phyloP scores from a whole-genome alignment of 192 early-diverging fungal species.

The Coemansia brasiliensis region DNA sequence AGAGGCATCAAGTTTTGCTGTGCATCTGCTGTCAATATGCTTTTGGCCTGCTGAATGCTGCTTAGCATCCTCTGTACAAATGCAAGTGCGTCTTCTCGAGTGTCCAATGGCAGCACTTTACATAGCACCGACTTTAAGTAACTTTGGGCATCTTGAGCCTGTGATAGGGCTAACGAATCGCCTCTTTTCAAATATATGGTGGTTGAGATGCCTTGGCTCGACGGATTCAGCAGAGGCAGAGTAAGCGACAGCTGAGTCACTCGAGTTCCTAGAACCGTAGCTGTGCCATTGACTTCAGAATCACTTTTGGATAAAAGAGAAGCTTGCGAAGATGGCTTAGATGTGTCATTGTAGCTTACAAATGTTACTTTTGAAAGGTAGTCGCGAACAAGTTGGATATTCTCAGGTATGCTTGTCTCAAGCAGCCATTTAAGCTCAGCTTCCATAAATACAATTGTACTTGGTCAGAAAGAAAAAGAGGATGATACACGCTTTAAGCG shows the following conservation, averaged over 20 bases:
- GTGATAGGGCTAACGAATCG: constrained; percentile 29
- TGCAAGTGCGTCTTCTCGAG: constrained; percentile 16
- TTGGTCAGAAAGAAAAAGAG: background rate
- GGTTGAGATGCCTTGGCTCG: constrained; percentile 15
- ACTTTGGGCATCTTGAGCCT: constrained; percentile 34
- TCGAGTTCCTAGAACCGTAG: constrained; percentile 17
- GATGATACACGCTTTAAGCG: background rate
- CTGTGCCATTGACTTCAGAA: constrained; percentile 23
- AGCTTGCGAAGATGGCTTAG: constrained; percentile 1
- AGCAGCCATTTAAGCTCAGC: constrained; percentile 39
- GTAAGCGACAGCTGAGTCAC: constrained; percentile 44
- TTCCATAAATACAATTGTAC: background rate
- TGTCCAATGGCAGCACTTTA: constrained; percentile 14
- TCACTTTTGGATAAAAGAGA: constrained; percentile 4
- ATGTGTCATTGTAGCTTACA: constrained; percentile 5
- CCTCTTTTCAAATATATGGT: constrained; percentile 36
- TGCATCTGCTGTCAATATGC: constrained; percentile 11
- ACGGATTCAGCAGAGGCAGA: constrained; percentile 8
- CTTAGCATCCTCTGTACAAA: constrained; percentile 15
- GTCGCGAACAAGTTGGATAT: constrained; percentile 2
- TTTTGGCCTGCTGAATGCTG: constrained; percentile 18
- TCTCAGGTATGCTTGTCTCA: constrained; percentile 35
- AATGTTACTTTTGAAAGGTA: constrained; percentile 19
- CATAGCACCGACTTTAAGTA: constrained; percentile 24
- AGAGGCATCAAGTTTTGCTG: constrained; percentile 34